Conservation (phyloP, 2,329 filamentous ascomycete genomes). For the Bimuria novae-zelandiae region DNA sequence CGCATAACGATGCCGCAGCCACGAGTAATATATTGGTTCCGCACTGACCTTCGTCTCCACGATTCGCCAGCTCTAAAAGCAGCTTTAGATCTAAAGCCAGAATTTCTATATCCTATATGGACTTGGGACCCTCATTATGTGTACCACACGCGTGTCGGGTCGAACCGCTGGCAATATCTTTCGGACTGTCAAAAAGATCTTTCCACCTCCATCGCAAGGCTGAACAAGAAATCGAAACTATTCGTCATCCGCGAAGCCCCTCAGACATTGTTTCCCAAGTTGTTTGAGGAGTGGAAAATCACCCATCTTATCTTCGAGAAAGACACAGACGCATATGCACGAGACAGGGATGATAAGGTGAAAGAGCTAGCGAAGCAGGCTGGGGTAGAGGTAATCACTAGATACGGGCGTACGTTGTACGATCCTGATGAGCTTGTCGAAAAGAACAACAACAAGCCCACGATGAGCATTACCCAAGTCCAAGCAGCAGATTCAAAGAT, state of each 20-base stretch:
- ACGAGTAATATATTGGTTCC: slow-evolving; percentile 76
- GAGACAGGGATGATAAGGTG: slow-evolving; percentile 66
- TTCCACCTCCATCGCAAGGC: slow-evolving; percentile 66
- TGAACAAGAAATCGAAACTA: slow-evolving; percentile 73
- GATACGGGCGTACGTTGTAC: slow-evolving; percentile 70
- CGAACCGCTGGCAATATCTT: slow-evolving; percentile 74
- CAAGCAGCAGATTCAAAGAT: slow-evolving; percentile 63
- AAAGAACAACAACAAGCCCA: slow-evolving; percentile 69
- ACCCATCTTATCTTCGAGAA: slow-evolving; percentile 80
- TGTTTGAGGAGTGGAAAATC: slow-evolving; percentile 74
- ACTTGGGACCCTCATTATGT: slow-evolving; percentile 84
- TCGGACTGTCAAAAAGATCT: slow-evolving; percentile 76
- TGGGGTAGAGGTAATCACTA: slow-evolving; percentile 70
- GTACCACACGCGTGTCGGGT: slow-evolving; percentile 69
- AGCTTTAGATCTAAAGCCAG: slow-evolving; percentile 70
- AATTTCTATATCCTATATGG: slow-evolving; percentile 74
- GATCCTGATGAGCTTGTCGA: slow-evolving; percentile 72
- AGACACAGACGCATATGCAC: slow-evolving; percentile 75
- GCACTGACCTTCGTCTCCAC: slow-evolving; percentile 76
- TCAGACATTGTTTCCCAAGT: slow-evolving; percentile 70
- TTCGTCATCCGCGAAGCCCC: slow-evolving; percentile 74
- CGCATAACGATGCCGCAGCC: slow-evolving; percentile 43
- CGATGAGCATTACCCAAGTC: slow-evolving; percentile 74
- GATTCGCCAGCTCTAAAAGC: slow-evolving; percentile 76
- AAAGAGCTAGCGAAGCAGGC: slow-evolving; percentile 63